Evolutionary conservation across 805 yeast genomes (phyloP).

Genomic region (Wickerhamiella dianesei): DNA sequence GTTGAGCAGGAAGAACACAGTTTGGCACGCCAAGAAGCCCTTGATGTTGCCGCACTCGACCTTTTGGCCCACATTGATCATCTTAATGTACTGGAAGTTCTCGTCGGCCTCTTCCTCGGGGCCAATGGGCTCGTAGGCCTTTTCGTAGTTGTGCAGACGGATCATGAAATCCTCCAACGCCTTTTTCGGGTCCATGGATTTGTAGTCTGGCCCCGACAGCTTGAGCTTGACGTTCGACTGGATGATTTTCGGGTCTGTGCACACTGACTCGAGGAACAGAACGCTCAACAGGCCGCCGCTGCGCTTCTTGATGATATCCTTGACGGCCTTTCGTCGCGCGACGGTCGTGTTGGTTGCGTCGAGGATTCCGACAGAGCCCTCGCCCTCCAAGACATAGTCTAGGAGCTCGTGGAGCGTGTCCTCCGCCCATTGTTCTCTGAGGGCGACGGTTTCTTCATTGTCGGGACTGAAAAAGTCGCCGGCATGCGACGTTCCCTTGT

Average conservation of each 20-base stretch:
- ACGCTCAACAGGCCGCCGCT: slow-evolving; percentile 45
- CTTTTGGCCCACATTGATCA: slow-evolving; percentile 92
- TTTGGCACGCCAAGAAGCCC: slow-evolving; percentile 81
- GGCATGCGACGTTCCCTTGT: slow-evolving; percentile 33
- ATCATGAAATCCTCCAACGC: slow-evolving; percentile 75
- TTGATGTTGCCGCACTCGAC: slow-evolving; percentile 84
- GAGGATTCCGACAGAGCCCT: slow-evolving; percentile 84
- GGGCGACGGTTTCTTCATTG: slow-evolving; percentile 44
- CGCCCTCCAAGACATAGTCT: slow-evolving; percentile 64
- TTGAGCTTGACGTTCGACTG: slow-evolving; percentile 76
- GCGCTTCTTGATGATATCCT: slow-evolving; percentile 29
- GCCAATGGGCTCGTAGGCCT: slow-evolving; percentile 81
- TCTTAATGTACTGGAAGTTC: slow-evolving; percentile 73
- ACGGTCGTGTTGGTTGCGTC: slow-evolving; percentile 88
- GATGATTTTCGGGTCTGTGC: slow-evolving; percentile 65
- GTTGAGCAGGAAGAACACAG: slow-evolving; percentile 75
- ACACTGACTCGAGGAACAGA: slow-evolving; percentile 71
- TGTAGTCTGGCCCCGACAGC: slow-evolving; percentile 86
- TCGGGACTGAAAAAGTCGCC: slow-evolving; percentile 82
- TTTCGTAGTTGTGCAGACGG: slow-evolving; percentile 69
- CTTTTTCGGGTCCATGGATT: slow-evolving; percentile 62
- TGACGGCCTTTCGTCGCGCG: slow-evolving; percentile 52
- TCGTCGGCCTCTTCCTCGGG: slow-evolving; percentile 52
- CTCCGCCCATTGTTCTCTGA: slow-evolving; percentile 92
- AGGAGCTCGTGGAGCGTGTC: slow-evolving; percentile 76